These are phyloP conservation scores for Trametes hirsuta DNA, from an alignment of 1,284 basidiomycete genomes.

Conservation along the genomic window DNA sequence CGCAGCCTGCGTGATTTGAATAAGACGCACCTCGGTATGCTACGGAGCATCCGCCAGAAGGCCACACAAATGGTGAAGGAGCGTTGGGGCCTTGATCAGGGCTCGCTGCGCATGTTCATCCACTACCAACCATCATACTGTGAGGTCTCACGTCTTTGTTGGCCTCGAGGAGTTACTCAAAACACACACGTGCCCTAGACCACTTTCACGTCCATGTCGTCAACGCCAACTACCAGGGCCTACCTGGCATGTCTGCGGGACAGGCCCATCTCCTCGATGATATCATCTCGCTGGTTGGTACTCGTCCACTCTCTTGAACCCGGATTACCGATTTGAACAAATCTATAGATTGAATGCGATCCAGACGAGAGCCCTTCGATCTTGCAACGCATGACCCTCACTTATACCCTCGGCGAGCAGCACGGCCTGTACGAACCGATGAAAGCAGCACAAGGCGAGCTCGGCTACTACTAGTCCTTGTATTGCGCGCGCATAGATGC, in stretches of 20 bases:
- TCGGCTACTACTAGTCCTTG: slow-evolving; percentile 20
- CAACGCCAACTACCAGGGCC: slow-evolving; percentile 67
- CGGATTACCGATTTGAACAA: not conserved
- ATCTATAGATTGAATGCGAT: slow-evolving; percentile 62
- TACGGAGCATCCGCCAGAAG: slow-evolving; percentile 66
- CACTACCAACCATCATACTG: slow-evolving; percentile 98
- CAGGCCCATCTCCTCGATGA: slow-evolving; percentile 95
- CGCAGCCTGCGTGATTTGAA: slow-evolving; percentile 74
- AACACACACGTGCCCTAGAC: slow-evolving; percentile 51
- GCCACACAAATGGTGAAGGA: slow-evolving; percentile 56
- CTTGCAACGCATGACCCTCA: slow-evolving; percentile 75
- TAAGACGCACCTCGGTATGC: slow-evolving; percentile 65
- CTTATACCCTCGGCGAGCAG: slow-evolving; percentile 82
- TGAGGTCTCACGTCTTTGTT: slow-evolving; percentile 41
- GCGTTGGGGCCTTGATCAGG: slow-evolving; percentile 62
- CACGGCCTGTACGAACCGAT: slow-evolving; percentile 67
- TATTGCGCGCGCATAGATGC: not conserved
- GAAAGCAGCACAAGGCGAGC: slow-evolving; percentile 39
- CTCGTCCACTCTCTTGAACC: not conserved
- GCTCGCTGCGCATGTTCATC: slow-evolving; percentile 79
- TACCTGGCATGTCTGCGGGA: slow-evolving; percentile 80
- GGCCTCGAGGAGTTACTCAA: not conserved
- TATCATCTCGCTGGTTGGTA: slow-evolving; percentile 77
- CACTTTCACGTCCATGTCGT: slow-evolving; percentile 97
- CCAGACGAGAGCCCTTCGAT: slow-evolving; percentile 47